Evolutionary conservation across 2,329 filamentous ascomycete genomes (phyloP), one percentile per base, ranked within the genome.

Genomic region (Pseudocercospora fuligena): DNA sequence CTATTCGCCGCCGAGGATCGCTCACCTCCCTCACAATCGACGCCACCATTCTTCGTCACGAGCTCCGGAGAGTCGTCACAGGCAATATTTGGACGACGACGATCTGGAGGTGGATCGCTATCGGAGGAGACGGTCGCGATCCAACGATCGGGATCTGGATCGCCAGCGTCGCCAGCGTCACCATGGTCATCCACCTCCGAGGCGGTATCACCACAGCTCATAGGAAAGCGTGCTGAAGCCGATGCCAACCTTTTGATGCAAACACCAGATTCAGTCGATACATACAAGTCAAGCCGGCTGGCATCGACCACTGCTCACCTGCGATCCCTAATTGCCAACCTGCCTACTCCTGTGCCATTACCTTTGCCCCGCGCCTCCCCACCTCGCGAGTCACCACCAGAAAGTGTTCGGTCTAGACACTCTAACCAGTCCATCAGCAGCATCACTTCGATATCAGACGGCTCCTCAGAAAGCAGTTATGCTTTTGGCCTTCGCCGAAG

Each of bases 141-240:
- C 68, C 11, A 66, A 73, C 73, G 75, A 77, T 49, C 71, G 63
- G 19, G 66, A 71, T 11, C 61, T 73, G 69, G 75, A 76, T 56
- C 69, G 72, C 23, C 68, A 76, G 59, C 74, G 74, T 21, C 72
- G 63, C 19, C 66, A 69, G 23, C 74, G 74, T 43, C 73, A 76
- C 64, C 72, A 72, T 66, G 73, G 74, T 29, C 69, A 71, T 56
- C 68, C 73, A 58, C 76, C 75, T 21, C 71, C 75, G 47, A 69
- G 71, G 61, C 72, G 70, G 53, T 76, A 76, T 64, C 75, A 74
- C 56, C 73, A 75, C 75, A 75, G 74, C 69, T 77, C 75, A 19
- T 77, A 72, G 75, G 73, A 75, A 64, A 69, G 66, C 65, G 72
- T 77, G 43, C 51, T 76, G 71, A 69, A 63, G 29, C 75, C 75